Conservation (phyloP, 2,329 filamentous ascomycete genomes). For the Aspergillus thermomutatus region DNA sequence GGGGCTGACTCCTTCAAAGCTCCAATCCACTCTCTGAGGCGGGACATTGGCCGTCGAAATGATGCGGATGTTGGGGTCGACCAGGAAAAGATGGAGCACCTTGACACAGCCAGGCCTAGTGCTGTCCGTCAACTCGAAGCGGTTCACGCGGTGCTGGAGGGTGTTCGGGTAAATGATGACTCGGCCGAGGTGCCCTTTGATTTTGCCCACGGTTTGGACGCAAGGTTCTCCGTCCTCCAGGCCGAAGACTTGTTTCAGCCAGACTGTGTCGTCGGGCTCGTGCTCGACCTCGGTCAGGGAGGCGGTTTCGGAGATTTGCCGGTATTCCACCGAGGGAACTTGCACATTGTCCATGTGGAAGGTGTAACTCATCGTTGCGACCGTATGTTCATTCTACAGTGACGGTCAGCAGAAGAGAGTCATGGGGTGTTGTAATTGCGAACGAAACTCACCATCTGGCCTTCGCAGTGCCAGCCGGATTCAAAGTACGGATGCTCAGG, state of each 20-base stretch:
- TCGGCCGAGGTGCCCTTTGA: constrained; percentile 18
- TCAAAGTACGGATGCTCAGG: constrained; percentile 55
- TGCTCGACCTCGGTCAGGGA: constrained; percentile 31
- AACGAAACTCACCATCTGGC: constrained; percentile 33
- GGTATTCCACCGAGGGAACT: constrained; percentile 51
- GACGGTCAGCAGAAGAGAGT: background rate
- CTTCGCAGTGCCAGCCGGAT: constrained; percentile 49
- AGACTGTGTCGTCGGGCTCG: constrained; percentile 26
- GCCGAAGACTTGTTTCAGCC: constrained; percentile 29
- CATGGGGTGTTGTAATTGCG: background rate
- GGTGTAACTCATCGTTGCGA: constrained; percentile 61
- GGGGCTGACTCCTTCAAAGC: constrained; percentile 25
- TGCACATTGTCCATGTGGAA: constrained; percentile 61
- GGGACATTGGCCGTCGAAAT: constrained; percentile 25
- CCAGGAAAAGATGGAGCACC: constrained; percentile 24
- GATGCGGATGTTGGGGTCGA: constrained; percentile 22
- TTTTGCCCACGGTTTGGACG: constrained; percentile 22
- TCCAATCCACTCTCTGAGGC: constrained; percentile 38
- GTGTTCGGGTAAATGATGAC: constrained; percentile 30
- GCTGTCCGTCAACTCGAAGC: constrained; percentile 18
- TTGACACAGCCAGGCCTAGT: constrained; percentile 23
- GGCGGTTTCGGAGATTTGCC: constrained; percentile 35
- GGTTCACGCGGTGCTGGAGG: constrained; percentile 19
- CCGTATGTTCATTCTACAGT: constrained; percentile 59
- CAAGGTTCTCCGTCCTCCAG: constrained; percentile 22